A percentile compares a stretch with the other conserved stretches of the same genome.
phyloP scores from a whole-genome alignment of 768 basidiomycete species.

The Suillus paluster region DNA sequence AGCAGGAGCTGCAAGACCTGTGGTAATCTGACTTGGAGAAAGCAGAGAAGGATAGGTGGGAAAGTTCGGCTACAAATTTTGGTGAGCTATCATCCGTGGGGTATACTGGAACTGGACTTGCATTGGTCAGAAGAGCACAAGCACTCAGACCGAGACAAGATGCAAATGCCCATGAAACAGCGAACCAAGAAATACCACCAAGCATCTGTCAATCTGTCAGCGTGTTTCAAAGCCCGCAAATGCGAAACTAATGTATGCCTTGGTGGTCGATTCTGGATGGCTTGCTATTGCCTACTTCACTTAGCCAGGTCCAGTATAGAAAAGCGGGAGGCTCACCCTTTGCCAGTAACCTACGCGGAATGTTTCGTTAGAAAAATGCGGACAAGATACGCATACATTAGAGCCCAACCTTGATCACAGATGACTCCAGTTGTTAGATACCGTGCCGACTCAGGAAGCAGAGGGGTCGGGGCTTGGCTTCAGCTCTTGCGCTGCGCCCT shows the following conservation, averaged over 20 bases:
- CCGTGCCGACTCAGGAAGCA: too few species aligned
- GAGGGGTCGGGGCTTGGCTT: too few species aligned
- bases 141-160: constrained; percentile 52
- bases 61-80: constrained; percentile 45
- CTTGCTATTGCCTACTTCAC: constrained; percentile 50
- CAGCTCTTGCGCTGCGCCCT: too few species aligned
- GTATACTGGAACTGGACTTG: constrained; percentile 13
- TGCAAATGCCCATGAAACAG: constrained; percentile 56
- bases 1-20: constrained; percentile 50
- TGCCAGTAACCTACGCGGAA: constrained; percentile 53
- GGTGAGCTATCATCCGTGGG: background rate
- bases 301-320: background rate
- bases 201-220: constrained; percentile 43
- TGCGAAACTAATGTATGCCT: constrained; percentile 46
- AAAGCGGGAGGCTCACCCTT: constrained; percentile 32
- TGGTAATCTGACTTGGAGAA: constrained; percentile 41
- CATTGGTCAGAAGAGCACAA: constrained; percentile 37
- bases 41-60: constrained; percentile 55
- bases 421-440: constrained; percentile 54
- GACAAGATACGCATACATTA: background rate
- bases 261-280: constrained; percentile 53
- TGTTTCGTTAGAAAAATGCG: constrained; percentile 10
- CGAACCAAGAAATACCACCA: constrained; percentile 62
- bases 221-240: background rate
- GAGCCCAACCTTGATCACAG: constrained; percentile 49